A percentile compares a stretch with the other conserved stretches of the same genome.
phyloP scores from a whole-genome alignment of 352 stramenopile species.

The Phytophthora crassamura region DNA sequence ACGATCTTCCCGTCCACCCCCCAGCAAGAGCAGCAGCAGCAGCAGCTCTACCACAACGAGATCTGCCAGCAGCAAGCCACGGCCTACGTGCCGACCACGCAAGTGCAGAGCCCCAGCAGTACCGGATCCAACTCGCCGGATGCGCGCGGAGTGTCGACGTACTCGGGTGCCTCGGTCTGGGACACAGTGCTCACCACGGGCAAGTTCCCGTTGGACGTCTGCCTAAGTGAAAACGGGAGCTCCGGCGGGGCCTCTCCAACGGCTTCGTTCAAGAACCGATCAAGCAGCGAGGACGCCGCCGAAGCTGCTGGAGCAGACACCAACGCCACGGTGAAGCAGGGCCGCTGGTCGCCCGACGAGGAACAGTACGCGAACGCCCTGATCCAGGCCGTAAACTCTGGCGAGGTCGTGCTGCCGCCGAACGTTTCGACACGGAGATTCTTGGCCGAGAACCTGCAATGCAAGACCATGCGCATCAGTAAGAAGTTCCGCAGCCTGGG shows the following conservation, averaged over 20 bases:
- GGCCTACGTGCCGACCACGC: constrained; percentile 15
- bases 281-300: constrained; percentile 20
- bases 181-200: constrained; percentile 63
- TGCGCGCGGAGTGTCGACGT: constrained; percentile 2
- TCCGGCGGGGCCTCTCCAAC: constrained; percentile 6
- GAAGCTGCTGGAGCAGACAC: constrained; percentile 23
- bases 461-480: constrained; percentile 70
- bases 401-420: constrained; percentile 49
- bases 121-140: constrained; percentile 18
- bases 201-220: constrained; percentile 69
- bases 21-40: constrained; percentile 18
- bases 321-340: constrained; percentile 48
- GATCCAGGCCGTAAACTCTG: constrained; percentile 59
- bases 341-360: constrained; percentile 62
- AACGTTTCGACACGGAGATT: constrained; percentile 69
- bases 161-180: constrained; percentile 57
- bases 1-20: constrained; percentile 38
- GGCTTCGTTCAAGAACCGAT: constrained; percentile 18
- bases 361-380: constrained; percentile 63
- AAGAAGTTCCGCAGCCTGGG: constrained; percentile 68
- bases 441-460: constrained; percentile 61
- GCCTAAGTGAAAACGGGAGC: constrained; percentile 53
- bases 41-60: constrained; percentile 9
- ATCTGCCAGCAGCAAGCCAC: constrained; percentile 8
- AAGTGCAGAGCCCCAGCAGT: constrained; percentile 31